Evolutionary conservation across 106 monocot species (phyloP), one percentile per base, ranked within the genome.

Genomic region (Dendrobium officinale): DNA sequence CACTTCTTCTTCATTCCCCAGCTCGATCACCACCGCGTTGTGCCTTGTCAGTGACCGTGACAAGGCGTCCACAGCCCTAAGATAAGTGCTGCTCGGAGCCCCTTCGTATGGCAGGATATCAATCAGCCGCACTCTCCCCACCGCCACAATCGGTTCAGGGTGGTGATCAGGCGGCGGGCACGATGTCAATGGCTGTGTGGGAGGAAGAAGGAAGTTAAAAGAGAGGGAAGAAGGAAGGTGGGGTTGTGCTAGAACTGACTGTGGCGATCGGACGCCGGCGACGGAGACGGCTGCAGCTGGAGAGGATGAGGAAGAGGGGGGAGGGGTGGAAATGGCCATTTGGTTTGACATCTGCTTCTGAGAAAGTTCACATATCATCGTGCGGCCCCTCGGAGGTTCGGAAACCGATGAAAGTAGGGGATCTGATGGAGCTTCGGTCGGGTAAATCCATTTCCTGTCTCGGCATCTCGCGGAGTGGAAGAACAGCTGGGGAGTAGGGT

Each of bases 11-110:
- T 89, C 87, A 41, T 42, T 42, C 48, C 84, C 85, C 15, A 91
- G 85, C 89, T 94, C 94, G 74, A 94, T 85, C 80, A 94, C 77
- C 68, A 44, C 94, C 7, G 94, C 94, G 78, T 94, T 94, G 80
- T 89, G 84, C 76, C 85, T 78, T 81, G 72, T 91, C 85, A 94
- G 79, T 45, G 94, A 91, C 42, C 79, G 86, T 19, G 86, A 91
- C 19, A 94, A 77, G 56, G 80, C 85, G 72, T 91, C 91, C 80
- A 94, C 89, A 24, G 89, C 94, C 83, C 75, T 86, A 4, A 72
- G 45, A 48, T 91, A 89, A 26, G 59, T 83, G 1, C 78, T 78
- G 6, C 49, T 26, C 1, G 89, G 91, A 22, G 91, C 86, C 44
- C 94, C 94, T 10, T 94, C 94, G 79, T 89, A 88, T 2, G 89